Evolutionary conservation across 129 eudicot genomes (phyloP).

Genomic region (Mikania micrantha): DNA sequence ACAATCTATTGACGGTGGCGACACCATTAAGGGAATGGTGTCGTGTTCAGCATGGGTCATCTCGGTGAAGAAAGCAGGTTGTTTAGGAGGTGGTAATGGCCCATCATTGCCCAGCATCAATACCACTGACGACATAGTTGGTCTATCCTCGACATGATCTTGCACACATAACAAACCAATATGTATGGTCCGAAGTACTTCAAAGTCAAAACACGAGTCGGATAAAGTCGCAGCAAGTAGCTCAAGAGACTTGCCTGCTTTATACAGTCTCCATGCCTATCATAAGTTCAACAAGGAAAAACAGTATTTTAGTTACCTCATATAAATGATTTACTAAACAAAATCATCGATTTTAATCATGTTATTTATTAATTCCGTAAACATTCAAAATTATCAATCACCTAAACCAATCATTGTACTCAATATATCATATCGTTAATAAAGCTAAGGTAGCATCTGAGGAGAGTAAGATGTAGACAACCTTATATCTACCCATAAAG

Average conservation of each 20-base stretch:
- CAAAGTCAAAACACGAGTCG: not conserved
- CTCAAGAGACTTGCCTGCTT: not conserved
- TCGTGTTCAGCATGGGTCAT: not conserved
- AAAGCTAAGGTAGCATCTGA: too few species aligned
- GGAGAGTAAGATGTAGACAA: too few species aligned
- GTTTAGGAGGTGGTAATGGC: conserved; percentile 19
- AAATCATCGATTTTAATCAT: too few species aligned
- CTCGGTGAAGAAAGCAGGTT: conserved; percentile 26
- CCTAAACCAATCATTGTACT: too few species aligned
- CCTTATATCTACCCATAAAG: too few species aligned
- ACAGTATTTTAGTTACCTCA: not conserved
- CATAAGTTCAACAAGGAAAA: not conserved
- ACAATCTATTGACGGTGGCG: conserved; percentile 1
- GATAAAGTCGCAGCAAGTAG: not conserved
- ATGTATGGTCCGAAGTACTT: conserved; percentile 20
- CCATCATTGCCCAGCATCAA: conserved; percentile 23
- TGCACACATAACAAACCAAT: conserved; percentile 34
- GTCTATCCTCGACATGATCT: conserved; percentile 28
- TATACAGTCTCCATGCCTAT: conserved; percentile 26
- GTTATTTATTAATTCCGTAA: too few species aligned
- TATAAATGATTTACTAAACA: not conserved
- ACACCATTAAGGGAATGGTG: not conserved
- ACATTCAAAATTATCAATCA: too few species aligned
- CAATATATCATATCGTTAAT: too few species aligned
- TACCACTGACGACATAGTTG: conserved; percentile 22